These are phyloP conservation scores for Venustampulla echinocandica DNA, from an alignment of 495 filamentous ascomycete genomes.

Conservation along the genomic window DNA sequence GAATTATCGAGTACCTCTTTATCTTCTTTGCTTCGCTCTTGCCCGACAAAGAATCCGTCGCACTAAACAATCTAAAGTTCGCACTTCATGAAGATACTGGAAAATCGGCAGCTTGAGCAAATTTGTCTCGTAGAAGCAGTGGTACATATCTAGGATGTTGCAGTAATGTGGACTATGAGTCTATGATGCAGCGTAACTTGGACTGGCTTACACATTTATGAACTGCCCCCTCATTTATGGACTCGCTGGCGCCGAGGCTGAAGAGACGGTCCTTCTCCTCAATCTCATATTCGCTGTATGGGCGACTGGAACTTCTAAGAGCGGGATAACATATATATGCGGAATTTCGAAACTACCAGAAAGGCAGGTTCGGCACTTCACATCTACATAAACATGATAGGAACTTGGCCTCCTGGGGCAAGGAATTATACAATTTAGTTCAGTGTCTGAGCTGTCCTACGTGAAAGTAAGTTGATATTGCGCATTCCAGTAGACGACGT, in stretches of 20 bases:
- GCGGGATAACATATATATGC: constrained; percentile 8
- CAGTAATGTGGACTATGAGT: too few relatives aligned
- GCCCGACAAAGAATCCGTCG: too few relatives aligned
- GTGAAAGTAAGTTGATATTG: constrained; percentile 30
- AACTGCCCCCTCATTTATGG: too few relatives aligned
- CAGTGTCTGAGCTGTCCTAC: constrained; percentile 32
- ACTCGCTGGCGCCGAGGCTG: constrained; percentile 7
- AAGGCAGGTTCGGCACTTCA: constrained; percentile 23
- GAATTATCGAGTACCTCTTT: too few relatives aligned
- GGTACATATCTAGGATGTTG: too few relatives aligned
- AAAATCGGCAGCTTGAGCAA: too few relatives aligned
- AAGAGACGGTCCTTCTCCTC: not conserved
- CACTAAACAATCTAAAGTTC: too few relatives aligned
- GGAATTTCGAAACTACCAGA: constrained; percentile 19
- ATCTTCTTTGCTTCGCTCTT: too few relatives aligned
- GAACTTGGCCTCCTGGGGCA: constrained; percentile 30
- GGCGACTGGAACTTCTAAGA: constrained; percentile 2
- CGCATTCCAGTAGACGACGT: constrained; percentile 28
- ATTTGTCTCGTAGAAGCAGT: too few relatives aligned
- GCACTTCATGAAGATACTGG: too few relatives aligned
- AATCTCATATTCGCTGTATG: constrained; percentile 11
- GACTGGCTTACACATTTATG: too few relatives aligned
- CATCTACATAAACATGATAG: constrained; percentile 28
- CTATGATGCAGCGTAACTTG: too few relatives aligned
- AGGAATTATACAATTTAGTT: constrained; percentile 36